phyloP scores from a whole-genome alignment of 345 rosid genomes.

The Rhodomyrtus tomentosa region DNA sequence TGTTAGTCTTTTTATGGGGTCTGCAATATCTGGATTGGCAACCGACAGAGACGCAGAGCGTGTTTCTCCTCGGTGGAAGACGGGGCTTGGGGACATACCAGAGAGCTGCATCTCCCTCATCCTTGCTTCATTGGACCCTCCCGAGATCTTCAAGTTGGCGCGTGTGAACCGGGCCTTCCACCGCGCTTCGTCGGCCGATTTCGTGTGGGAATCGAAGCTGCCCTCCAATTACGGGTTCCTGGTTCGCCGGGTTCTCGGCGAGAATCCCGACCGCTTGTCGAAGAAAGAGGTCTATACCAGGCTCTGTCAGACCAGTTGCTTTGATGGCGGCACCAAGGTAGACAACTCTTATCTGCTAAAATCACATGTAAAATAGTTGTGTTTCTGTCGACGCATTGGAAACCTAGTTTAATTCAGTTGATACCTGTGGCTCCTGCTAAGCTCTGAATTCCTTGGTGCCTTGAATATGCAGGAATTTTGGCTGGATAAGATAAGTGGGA shows the following conservation, averaged over 20 bases:
- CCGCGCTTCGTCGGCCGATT: conserved; percentile 62
- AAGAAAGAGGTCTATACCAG: conserved; percentile 60
- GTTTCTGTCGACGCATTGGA: background rate
- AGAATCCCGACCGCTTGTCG: conserved; percentile 10
- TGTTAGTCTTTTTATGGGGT: conserved; percentile 34
- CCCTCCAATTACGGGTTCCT: conserved; percentile 66
- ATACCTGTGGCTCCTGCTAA: background rate
- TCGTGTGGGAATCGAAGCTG: conserved; percentile 74
- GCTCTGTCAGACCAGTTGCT: conserved; percentile 43
- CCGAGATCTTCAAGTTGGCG: conserved; percentile 70
- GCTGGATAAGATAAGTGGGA: conserved; percentile 74
- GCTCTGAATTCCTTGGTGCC: background rate
- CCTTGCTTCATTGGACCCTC: conserved; percentile 60
- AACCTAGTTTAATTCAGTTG: background rate
- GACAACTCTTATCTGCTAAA: background rate
- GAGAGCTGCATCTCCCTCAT: conserved; percentile 61
- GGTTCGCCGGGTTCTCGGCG: conserved; percentile 28
- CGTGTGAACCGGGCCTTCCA: conserved; percentile 43
- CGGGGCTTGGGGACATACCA: conserved; percentile 54
- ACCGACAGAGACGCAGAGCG: background rate
- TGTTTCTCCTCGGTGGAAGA: background rate
- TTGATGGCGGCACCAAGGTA: conserved; percentile 72
- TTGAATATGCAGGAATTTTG: conserved; percentile 42
- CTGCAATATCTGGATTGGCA: conserved; percentile 28
- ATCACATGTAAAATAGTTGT: background rate